A percentile compares a stretch with the other conserved stretches of the same genome.
phyloP scores from a whole-genome alignment of 371 early-diverging fungal genomes.

The Hamiltosporidium tvaerminnensis region DNA sequence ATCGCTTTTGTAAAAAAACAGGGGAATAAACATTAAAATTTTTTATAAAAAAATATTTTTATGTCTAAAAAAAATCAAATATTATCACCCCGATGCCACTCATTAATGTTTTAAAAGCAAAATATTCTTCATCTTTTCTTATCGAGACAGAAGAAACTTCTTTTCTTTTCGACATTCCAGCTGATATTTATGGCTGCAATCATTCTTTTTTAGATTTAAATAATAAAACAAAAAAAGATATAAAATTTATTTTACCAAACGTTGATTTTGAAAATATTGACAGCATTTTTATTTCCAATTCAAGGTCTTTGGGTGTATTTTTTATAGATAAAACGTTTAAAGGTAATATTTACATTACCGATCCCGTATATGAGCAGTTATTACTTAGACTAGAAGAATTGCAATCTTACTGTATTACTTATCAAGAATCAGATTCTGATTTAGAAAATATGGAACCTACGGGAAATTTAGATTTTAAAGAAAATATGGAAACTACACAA shows the following conservation, averaged over 20 bases:
- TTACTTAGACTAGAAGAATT: slow-evolving; percentile 29
- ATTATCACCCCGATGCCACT: no score
- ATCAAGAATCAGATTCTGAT: slow-evolving; percentile 7
- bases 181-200: slow-evolving; percentile 13
- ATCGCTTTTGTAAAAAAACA: no score
- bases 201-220: slow-evolving; percentile 7
- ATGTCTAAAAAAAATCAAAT: no score
- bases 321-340: no score
- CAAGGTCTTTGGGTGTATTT: slow-evolving; percentile 36
- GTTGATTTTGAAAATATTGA: slow-evolving; percentile 20
- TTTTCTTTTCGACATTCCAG: slow-evolving; percentile 21
- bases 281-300: slow-evolving; percentile 26
- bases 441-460: slow-evolving; percentile 12
- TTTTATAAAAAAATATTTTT: no score
- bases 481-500: no score
- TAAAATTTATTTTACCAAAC: slow-evolving; percentile 15
- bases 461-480: no score
- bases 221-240: slow-evolving; percentile 1
- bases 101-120: no score
- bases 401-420: slow-evolving; percentile 5
- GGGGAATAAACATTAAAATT: no score
- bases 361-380: slow-evolving; percentile 41
- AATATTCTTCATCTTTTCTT: no score
- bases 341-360: slow-evolving; percentile 37
- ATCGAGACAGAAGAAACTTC: no score